Conservation (phyloP, 768 basidiomycete genomes). For the Suillus subluteus region DNA sequence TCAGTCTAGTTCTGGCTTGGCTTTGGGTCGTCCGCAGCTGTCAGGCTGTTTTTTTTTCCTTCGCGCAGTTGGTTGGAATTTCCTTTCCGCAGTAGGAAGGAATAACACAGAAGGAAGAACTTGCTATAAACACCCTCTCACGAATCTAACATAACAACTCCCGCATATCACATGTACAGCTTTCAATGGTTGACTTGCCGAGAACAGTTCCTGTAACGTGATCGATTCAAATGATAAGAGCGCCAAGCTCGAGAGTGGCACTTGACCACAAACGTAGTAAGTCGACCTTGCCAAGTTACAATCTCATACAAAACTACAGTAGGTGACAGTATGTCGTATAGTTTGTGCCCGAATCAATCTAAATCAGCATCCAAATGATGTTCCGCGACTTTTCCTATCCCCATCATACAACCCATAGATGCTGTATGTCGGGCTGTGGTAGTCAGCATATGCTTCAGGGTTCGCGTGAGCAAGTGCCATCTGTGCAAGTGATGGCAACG, state of each 20-base stretch:
- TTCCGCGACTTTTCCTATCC: constrained; percentile 54
- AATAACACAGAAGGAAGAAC: not conserved
- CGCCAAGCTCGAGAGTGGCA: not conserved
- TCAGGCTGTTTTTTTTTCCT: constrained; percentile 10
- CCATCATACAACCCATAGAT: constrained; percentile 75
- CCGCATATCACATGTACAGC: constrained; percentile 8
- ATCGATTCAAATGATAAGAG: not conserved
- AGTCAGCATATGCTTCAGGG: constrained; percentile 63
- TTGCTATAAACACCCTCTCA: constrained; percentile 4
- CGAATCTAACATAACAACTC: constrained; percentile 11
- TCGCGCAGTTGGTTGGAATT: not conserved
- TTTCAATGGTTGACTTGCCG: constrained; percentile 3
- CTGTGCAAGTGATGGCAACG: constrained; percentile 73
- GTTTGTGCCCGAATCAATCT: not conserved
- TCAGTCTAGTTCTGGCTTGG: not conserved
- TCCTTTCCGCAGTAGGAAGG: constrained; percentile 11
- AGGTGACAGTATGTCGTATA: constrained; percentile 3
- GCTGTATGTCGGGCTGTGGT: constrained; percentile 83
- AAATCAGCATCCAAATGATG: constrained; percentile 29
- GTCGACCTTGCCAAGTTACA: no score
- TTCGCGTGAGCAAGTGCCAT: constrained; percentile 73
- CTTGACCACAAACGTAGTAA: not conserved
- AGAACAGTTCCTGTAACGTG: constrained; percentile 1
- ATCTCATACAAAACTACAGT: constrained; percentile 16
- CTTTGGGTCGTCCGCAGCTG: constrained; percentile 11